Percentiles rank a stretch among this genome's conserved stretches.
Evolutionary conservation across 768 basidiomycete species (phyloP).

Genomic region (Psilocybe cubensis): DNA sequence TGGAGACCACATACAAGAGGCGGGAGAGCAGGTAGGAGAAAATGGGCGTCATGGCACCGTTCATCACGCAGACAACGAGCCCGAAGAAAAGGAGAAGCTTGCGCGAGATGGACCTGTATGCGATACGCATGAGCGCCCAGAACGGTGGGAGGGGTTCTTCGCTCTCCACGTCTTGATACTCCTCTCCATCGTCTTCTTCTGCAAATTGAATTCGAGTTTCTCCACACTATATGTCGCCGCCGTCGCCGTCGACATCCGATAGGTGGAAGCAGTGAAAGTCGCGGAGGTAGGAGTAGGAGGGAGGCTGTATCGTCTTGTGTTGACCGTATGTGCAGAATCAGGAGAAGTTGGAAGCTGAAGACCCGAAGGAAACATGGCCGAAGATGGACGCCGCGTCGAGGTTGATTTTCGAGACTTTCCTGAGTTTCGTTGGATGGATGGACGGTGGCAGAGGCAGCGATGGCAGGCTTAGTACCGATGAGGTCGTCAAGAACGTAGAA

Average conservation of each 20-base stretch:
- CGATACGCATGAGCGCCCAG: slow-evolving; percentile 50
- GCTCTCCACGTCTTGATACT: slow-evolving; percentile 21
- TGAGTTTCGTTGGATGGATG: not conserved
- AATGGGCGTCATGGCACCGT: slow-evolving; percentile 86
- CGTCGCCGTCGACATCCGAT: not conserved
- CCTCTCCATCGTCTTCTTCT: slow-evolving; percentile 45
- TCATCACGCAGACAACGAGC: slow-evolving; percentile 63
- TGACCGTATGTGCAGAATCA: slow-evolving; percentile 30
- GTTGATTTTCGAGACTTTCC: not conserved
- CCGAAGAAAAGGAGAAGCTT: slow-evolving; percentile 76
- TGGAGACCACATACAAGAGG: slow-evolving; percentile 77
- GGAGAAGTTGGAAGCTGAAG: slow-evolving; percentile 18
- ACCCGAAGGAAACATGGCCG: slow-evolving; percentile 32
- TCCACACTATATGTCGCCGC: slow-evolving; percentile 13
- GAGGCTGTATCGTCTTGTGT: slow-evolving; percentile 53
- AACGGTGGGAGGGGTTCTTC: slow-evolving; percentile 34
- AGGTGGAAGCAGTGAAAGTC: slow-evolving; percentile 7
- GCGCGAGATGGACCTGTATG: slow-evolving; percentile 74
- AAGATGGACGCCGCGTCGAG: slow-evolving; percentile 11
- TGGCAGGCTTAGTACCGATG: slow-evolving; percentile 32
- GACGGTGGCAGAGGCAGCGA: slow-evolving; percentile 8
- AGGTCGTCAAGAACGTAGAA: slow-evolving; percentile 76
- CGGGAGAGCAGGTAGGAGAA: slow-evolving; percentile 90
- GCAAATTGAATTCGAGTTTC: slow-evolving; percentile 45
- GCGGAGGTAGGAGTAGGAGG: slow-evolving; percentile 60